Conservation (phyloP, 768 basidiomycete genomes). For the Amanita molliuscula region DNA sequence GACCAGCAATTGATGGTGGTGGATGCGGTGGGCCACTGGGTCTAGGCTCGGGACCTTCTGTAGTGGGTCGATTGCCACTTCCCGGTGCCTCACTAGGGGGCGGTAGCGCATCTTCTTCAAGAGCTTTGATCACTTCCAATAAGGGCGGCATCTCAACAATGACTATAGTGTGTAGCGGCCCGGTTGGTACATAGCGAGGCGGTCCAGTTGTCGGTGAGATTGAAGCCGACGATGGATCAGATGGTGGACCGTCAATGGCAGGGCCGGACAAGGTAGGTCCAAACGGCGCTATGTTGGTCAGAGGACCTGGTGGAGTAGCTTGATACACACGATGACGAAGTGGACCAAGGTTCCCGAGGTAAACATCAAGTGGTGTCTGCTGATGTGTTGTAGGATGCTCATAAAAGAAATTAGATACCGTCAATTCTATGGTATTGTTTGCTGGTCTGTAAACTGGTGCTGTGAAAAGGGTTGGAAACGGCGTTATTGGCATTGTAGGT, state of each 20-base stretch:
- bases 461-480: constrained; percentile 81
- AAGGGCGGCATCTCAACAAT: constrained; percentile 80
- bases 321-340: constrained; percentile 71
- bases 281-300: constrained; percentile 54
- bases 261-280: constrained; percentile 34
- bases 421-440: constrained; percentile 70
- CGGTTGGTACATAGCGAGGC: constrained; percentile 41
- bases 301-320: constrained; percentile 55
- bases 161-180: constrained; percentile 67
- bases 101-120: constrained; percentile 60
- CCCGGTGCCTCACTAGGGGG: constrained; percentile 27
- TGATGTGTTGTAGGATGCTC: constrained; percentile 54
- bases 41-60: constrained; percentile 18
- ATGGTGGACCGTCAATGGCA: constrained; percentile 17
- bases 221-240: constrained; percentile 18
- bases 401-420: constrained; percentile 84
- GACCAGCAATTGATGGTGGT: constrained; percentile 48
- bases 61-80: constrained; percentile 23
- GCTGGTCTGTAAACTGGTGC: constrained; percentile 64
- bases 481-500: constrained; percentile 76
- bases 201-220: constrained; percentile 19
- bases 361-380: constrained; percentile 74
- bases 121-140: constrained; percentile 63
- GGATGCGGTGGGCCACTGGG: constrained; percentile 18
- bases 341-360: constrained; percentile 85